Conservation (phyloP, 805 yeast genomes). For the Candida sonorensis region DNA sequence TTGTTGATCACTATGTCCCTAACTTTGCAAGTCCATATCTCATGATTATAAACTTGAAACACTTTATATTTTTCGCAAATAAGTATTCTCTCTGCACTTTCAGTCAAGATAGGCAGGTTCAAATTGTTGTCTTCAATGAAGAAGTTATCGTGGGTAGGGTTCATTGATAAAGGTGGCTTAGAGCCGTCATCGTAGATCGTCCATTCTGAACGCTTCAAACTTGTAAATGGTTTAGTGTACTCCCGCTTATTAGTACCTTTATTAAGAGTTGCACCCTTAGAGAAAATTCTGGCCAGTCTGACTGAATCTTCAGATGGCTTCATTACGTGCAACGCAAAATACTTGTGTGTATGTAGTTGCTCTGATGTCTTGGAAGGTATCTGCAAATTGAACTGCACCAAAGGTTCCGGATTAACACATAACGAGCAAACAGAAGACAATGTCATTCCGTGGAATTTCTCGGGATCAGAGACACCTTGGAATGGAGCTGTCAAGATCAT, state of each 20-base stretch:
- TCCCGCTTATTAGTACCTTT: constrained; percentile 15
- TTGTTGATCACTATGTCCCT: constrained; percentile 38
- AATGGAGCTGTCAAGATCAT: constrained; percentile 51
- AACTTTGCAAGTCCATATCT: constrained; percentile 83
- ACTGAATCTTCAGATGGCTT: constrained; percentile 54
- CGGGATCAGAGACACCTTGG: constrained; percentile 12
- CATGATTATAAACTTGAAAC: constrained; percentile 72
- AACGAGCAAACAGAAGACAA: constrained; percentile 81
- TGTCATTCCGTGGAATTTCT: constrained; percentile 63
- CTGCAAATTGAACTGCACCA: constrained; percentile 81
- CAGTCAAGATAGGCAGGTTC: constrained; percentile 47
- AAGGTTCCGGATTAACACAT: constrained; percentile 68
- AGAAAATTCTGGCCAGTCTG: constrained; percentile 57
- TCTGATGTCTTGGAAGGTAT: constrained; percentile 77
- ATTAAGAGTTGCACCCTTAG: constrained; percentile 47
- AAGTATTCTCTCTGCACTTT: constrained; percentile 50
- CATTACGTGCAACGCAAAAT: constrained; percentile 70
- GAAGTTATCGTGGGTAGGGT: constrained; percentile 7
- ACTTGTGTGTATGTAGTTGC: constrained; percentile 47
- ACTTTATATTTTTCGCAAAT: constrained; percentile 51
- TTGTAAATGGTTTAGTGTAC: constrained; percentile 48
- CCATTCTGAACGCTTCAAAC: constrained; percentile 32
- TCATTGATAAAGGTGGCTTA: constrained; percentile 8
- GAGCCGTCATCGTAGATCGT: constrained; percentile 21
- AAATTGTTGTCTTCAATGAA: constrained; percentile 14